These are phyloP conservation scores for Allium sativum DNA, from an alignment of 106 monocot genomes.

Conservation along the genomic window DNA sequence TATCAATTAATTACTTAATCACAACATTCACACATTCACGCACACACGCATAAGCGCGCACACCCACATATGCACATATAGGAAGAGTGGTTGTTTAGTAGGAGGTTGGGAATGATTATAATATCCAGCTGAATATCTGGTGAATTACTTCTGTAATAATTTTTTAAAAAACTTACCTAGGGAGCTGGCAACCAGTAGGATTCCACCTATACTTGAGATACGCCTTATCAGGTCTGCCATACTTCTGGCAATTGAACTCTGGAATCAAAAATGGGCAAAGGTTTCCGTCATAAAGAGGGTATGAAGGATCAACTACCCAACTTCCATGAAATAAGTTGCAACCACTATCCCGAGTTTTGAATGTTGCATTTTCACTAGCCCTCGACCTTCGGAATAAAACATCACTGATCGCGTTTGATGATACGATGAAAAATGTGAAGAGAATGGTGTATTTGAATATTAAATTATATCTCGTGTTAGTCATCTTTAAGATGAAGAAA, in stretches of 20 bases:
- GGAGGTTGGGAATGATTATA: neutral
- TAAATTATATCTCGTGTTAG: neutral
- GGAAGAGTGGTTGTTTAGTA: neutral
- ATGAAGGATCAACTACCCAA: slow-evolving; percentile 69
- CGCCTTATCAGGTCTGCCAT: slow-evolving; percentile 67
- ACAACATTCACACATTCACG: neutral
- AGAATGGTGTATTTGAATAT: too few species aligned
- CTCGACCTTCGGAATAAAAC: neutral
- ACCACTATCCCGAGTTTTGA: neutral
- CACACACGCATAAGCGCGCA: too few species aligned
- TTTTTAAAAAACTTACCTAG: slow-evolving; percentile 31
- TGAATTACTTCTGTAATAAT: neutral
- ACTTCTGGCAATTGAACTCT: slow-evolving; percentile 81
- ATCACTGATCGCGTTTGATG: neutral
- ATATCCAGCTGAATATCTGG: neutral
- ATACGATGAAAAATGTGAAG: neutral
- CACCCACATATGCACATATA: too few species aligned
- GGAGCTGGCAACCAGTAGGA: slow-evolving; percentile 65
- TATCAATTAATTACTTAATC: neutral
- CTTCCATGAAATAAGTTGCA: slow-evolving; percentile 74
- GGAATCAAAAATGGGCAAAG: slow-evolving; percentile 64
- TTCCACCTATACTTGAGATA: slow-evolving; percentile 91
- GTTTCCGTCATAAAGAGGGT: slow-evolving; percentile 63
- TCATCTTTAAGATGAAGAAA: neutral
- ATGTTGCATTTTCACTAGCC: neutral